Base-by-base conservation (phyloP, 345 rosid species). In the Zanthoxylum bungeanum region DNA sequence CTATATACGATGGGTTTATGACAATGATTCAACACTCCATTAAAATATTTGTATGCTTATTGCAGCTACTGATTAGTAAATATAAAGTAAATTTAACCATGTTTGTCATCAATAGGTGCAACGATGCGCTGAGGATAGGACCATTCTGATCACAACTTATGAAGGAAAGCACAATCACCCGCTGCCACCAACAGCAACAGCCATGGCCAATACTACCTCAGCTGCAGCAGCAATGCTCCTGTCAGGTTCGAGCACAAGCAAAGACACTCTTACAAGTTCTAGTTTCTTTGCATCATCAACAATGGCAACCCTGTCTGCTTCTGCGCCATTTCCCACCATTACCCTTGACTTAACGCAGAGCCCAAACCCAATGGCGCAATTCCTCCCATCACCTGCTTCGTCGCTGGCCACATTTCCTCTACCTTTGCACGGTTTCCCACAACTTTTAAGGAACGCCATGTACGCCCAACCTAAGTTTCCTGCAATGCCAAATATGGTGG, bases 111-210 rank as follows among this genome's bases (percentile, higher is more conserved):
- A 37, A 24, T 64, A 94, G 99, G 98, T 95, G 69, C 99, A 95
- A 83, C 74, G 98, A 88, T 89, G 98, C 37, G 90, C 93, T 1
- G 92, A 89, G 42, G 99, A 95, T 72, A 92, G 79, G 78, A 82
- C 82, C 33, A 85, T 95, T 64, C 85, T 95, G 24, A 85, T 80
- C 25, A 92, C 99, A 70, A 95, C 98, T 44, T 92, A 95, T 56
- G 99, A 95, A 85, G 99, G 98, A 40, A 87, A 88, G 73, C 99
- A 95, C 73, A 95, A 82, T 80, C 99, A 95, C 76, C 99, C 99
- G 40, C 90, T 95, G 28, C 98, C 99, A 39, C 91, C 92, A 0
- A 86, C 97, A 27, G 99, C 98, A 40, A 84, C 90, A 31, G 93
- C 93, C 5, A 86, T 92, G 93, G 99, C 97, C 11, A 87, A 68